Percentiles rank a stretch among this genome's conserved stretches.
These are phyloP conservation scores for Colletotrichum salicis DNA, from an alignment of 2,329 filamentous ascomycete genomes.

Conservation along the genomic window DNA sequence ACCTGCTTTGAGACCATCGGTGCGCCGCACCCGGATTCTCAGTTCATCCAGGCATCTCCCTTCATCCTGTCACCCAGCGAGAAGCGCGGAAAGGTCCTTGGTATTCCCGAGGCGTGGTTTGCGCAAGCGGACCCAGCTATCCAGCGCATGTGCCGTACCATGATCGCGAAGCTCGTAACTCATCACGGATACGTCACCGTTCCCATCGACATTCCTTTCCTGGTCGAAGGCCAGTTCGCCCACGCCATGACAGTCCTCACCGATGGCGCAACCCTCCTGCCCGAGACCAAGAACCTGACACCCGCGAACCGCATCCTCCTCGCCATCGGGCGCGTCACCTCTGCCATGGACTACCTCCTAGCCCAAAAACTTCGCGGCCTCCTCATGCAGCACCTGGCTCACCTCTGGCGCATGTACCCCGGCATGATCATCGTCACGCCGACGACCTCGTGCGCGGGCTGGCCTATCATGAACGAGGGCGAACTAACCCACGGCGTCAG, in stretches of 20 bases:
- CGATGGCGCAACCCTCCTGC: slow-evolving; percentile 63
- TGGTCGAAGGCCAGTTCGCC: slow-evolving; percentile 73
- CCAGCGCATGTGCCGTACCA: slow-evolving; percentile 52
- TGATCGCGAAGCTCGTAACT: slow-evolving; percentile 63
- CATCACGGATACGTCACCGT: slow-evolving; percentile 64
- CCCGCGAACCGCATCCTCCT: slow-evolving; percentile 74
- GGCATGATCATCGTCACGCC: slow-evolving; percentile 79
- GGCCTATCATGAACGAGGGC: slow-evolving; percentile 49
- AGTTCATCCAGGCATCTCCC: slow-evolving; percentile 57
- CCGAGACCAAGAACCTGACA: slow-evolving; percentile 61
- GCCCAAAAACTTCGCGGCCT: slow-evolving; percentile 76
- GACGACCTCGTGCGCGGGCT: slow-evolving; percentile 65
- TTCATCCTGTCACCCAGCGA: slow-evolving; percentile 41
- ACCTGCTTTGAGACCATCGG: slow-evolving; percentile 73
- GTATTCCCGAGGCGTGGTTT: slow-evolving; percentile 75
- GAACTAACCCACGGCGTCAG: slow-evolving; percentile 55
- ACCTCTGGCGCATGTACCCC: slow-evolving; percentile 72
- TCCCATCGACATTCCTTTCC: slow-evolving; percentile 67
- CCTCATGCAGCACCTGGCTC: slow-evolving; percentile 76
- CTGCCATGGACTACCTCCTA: slow-evolving; percentile 73
- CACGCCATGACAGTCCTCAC: slow-evolving; percentile 80
- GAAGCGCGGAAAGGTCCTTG: slow-evolving; percentile 61
- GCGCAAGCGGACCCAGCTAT: slow-evolving; percentile 53
- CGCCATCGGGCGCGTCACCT: slow-evolving; percentile 69
- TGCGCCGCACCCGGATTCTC: slow-evolving; percentile 67